Conservation (phyloP, 352 stramenopile species). For the Plasmopara muralis region DNA sequence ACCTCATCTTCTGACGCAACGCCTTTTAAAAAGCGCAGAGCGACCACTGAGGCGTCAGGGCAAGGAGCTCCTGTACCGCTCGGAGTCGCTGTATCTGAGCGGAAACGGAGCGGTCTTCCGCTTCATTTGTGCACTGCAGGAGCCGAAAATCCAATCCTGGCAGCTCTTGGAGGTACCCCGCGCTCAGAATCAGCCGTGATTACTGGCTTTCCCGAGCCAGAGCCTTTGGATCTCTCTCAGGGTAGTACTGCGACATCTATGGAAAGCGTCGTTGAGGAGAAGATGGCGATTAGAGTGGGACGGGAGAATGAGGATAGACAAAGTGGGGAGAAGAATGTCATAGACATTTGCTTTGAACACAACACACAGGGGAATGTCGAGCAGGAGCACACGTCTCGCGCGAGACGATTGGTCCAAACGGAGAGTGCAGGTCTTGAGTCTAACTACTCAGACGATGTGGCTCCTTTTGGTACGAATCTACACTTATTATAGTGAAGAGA, state of each 20-base stretch:
- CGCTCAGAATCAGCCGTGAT: constrained; percentile 17
- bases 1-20: constrained; percentile 27
- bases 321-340: constrained; percentile 3
- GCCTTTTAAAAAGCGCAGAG: constrained; percentile 50
- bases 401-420: constrained; percentile 7
- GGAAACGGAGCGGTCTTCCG: constrained; percentile 11
- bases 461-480: constrained; percentile 8
- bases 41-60: constrained; percentile 4
- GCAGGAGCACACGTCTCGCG: constrained; percentile 7
- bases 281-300: constrained; percentile 5
- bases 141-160: constrained; percentile 56
- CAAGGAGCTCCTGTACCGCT: constrained; percentile 8
- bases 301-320: constrained; percentile 3
- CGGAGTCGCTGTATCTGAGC: constrained; percentile 7
- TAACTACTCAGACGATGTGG: constrained; percentile 6
- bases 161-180: constrained; percentile 52
- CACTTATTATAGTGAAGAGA: neutral
- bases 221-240: constrained; percentile 37
- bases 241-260: constrained; percentile 5
- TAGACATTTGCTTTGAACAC: constrained; percentile 3
- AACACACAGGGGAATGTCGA: neutral
- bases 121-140: constrained; percentile 20
- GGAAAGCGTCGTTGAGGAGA: constrained; percentile 13
- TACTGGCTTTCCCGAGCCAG: constrained; percentile 27
- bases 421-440: constrained; percentile 1